phyloP scores from a whole-genome alignment of 805 yeast species.

The Cyberlindnera amylophila region DNA sequence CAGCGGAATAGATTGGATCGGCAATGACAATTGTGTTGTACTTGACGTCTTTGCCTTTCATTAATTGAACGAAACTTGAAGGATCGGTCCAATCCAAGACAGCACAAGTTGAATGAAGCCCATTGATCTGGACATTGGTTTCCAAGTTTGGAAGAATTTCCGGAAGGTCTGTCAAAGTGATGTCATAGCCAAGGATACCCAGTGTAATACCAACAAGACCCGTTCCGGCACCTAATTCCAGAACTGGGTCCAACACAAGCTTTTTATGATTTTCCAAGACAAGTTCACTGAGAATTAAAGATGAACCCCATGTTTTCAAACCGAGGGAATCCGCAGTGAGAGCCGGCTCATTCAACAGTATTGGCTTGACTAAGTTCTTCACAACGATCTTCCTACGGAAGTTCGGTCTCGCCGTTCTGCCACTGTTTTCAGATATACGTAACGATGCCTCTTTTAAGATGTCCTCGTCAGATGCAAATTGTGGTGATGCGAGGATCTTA shows the following conservation, averaged over 20 bases:
- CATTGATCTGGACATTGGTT: constrained; percentile 56
- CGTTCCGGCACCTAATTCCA: constrained; percentile 95
- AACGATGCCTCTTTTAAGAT: constrained; percentile 56
- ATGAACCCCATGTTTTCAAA: constrained; percentile 94
- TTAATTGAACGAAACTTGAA: constrained; percentile 29
- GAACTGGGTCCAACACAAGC: constrained; percentile 28
- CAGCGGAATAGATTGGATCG: constrained; percentile 83
- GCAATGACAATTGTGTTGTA: constrained; percentile 68
- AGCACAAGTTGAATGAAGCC: constrained; percentile 35
- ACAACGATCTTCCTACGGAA: constrained; percentile 57
- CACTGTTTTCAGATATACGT: constrained; percentile 76
- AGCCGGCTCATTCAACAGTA: constrained; percentile 69
- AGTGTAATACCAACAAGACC: constrained; percentile 83
- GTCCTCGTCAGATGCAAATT: constrained; percentile 29
- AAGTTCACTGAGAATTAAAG: constrained; percentile 59
- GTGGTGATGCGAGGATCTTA: constrained; percentile 43
- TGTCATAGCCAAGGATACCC: constrained; percentile 42
- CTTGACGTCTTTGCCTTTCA: constrained; percentile 25
- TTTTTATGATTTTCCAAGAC: constrained; percentile 37
- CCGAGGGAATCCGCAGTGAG: constrained; percentile 86
- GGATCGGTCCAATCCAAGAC: constrained; percentile 82
- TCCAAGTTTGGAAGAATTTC: constrained; percentile 69
- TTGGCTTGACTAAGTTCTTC: constrained; percentile 30
- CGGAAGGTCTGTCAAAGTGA: constrained; percentile 67
- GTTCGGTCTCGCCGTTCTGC: constrained; percentile 78